Percentiles rank a stretch among this genome's conserved stretches.
These are phyloP conservation scores for Breynia disticha DNA, from an alignment of 441 rosid species.

Conservation along the genomic window DNA sequence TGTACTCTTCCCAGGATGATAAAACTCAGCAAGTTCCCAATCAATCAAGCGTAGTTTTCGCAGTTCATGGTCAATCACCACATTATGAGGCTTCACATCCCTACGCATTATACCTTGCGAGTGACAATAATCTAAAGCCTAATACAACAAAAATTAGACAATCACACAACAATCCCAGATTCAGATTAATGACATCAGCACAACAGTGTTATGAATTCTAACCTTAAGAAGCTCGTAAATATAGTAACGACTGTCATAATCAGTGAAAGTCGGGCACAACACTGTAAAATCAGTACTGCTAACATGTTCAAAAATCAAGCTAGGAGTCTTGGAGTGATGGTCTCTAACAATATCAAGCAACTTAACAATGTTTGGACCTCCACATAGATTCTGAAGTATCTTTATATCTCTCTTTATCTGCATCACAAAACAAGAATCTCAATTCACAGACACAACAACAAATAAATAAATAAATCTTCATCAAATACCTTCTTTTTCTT, in stretches of 20 bases:
- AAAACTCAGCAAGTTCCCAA: constrained; percentile 96
- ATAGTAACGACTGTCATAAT: constrained; percentile 80
- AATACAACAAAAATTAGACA: constrained; percentile 7
- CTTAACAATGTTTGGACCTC: constrained; percentile 91
- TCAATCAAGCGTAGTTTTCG: constrained; percentile 89
- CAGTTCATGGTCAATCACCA: constrained; percentile 96
- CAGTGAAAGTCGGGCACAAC: constrained; percentile 80
- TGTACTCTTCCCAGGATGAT: constrained; percentile 94
- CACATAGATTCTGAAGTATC: constrained; percentile 93
- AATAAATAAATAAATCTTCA: background rate
- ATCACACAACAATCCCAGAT: background rate
- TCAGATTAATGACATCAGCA: too few relatives aligned
- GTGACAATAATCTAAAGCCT: constrained; percentile 97
- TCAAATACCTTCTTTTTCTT: constrained; percentile 83
- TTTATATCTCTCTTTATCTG: constrained; percentile 98
- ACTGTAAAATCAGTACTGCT: constrained; percentile 90
- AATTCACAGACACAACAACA: background rate
- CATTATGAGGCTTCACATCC: constrained; percentile 97
- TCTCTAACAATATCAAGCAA: constrained; percentile 92
- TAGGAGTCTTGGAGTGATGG: constrained; percentile 95
- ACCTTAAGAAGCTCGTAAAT: constrained; percentile 89
- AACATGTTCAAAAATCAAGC: constrained; percentile 87
- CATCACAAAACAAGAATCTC: constrained; percentile 10
- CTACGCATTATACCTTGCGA: constrained; percentile 97
- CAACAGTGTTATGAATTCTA: constrained; percentile 1